Percentiles rank a stretch among this genome's conserved stretches.
Evolutionary conservation across 768 basidiomycete genomes (phyloP).

Genomic region (Gloeostereum incarnatum): DNA sequence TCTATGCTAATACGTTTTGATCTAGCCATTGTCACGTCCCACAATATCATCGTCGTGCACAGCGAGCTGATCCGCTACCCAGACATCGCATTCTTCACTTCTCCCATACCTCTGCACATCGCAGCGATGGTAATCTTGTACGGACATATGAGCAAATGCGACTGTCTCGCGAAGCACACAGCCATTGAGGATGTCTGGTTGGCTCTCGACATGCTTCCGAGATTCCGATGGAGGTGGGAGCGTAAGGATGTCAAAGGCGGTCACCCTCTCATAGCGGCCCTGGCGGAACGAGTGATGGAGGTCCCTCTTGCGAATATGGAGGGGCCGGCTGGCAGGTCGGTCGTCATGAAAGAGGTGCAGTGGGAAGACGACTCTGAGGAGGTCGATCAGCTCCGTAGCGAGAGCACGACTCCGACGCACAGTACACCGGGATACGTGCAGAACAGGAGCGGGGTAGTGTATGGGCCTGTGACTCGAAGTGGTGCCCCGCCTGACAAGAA

Average conservation of each 20-base stretch:
- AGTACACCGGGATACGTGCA: constrained; percentile 6
- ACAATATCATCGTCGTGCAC: constrained; percentile 82
- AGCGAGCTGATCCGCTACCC: constrained; percentile 78
- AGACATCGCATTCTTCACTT: constrained; percentile 82
- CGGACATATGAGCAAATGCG: constrained; percentile 75
- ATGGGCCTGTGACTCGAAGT: too few relatives aligned
- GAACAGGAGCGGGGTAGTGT: constrained; percentile 9
- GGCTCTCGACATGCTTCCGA: constrained; percentile 81
- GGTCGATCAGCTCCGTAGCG: constrained; percentile 26
- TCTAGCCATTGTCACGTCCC: constrained; percentile 81
- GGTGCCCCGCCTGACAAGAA: constrained; percentile 28
- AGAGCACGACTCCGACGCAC: constrained; percentile 7
- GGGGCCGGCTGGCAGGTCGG: too few relatives aligned
- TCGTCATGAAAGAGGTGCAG: constrained; percentile 19
- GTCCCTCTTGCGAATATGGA: too few relatives aligned
- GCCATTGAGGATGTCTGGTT: constrained; percentile 81
- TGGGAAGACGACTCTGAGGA: constrained; percentile 17
- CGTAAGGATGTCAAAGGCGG: constrained; percentile 72
- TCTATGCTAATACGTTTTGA: background rate
- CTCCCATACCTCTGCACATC: constrained; percentile 82
- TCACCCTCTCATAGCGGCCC: constrained; percentile 76
- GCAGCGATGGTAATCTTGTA: constrained; percentile 88
- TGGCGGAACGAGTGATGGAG: constrained; percentile 74
- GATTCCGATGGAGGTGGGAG: constrained; percentile 90
- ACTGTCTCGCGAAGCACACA: constrained; percentile 50